Evolutionary conservation across 78 protist genomes (phyloP).

Genomic region (Cavenderia fasciculata): DNA sequence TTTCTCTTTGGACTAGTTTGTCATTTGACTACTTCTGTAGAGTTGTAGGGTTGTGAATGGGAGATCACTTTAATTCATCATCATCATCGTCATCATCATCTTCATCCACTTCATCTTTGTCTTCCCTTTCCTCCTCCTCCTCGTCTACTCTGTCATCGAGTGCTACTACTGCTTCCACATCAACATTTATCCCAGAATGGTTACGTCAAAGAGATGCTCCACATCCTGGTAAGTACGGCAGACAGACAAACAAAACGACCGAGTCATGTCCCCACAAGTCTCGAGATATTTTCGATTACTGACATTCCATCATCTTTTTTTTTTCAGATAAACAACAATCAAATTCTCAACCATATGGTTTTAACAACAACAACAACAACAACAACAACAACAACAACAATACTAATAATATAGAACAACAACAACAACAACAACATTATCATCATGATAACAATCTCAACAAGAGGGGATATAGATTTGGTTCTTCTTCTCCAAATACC

Average conservation of each 20-base stretch:
- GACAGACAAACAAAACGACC: background rate
- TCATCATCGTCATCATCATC: background rate
- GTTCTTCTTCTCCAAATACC: background rate
- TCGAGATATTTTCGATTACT: background rate
- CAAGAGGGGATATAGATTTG: background rate
- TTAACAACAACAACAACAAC: background rate
- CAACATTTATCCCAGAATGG: conserved; percentile 70
- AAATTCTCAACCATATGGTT: background rate
- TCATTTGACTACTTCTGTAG: no score
- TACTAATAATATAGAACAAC: no score
- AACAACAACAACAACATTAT: no score
- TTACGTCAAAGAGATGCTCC: background rate
- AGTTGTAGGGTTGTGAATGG: no score
- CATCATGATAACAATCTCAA: no score
- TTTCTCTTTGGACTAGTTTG: no score
- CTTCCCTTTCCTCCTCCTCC: background rate
- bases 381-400: conserved; percentile 14
- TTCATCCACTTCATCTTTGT: background rate
- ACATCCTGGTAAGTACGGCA: background rate
- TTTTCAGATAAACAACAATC: background rate
- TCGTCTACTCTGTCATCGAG: background rate
- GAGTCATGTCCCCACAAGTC: background rate
- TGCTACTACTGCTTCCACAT: no score
- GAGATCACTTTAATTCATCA: conserved; percentile 9
- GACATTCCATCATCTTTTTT: background rate